Evolutionary conservation across 1,284 basidiomycete species (phyloP).

Genomic region (Microbotryomycetes sp.): DNA sequence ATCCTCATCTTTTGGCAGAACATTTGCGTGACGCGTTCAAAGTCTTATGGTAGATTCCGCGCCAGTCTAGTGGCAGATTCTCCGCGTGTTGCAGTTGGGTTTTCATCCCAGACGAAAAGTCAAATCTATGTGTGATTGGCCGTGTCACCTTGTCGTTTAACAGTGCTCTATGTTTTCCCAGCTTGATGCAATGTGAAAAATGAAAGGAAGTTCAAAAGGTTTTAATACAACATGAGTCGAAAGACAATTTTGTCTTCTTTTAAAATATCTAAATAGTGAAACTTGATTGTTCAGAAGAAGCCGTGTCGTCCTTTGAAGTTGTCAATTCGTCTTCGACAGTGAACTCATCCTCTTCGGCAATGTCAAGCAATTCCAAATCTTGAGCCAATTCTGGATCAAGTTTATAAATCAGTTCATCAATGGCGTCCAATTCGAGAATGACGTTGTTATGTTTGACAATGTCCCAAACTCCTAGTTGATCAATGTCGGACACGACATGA

Average conservation of each 20-base stretch:
- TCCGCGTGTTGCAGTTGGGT: no score
- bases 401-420: slow-evolving; percentile 23
- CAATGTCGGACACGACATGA: slow-evolving; percentile 17
- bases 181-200: no score
- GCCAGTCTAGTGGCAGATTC: no score
- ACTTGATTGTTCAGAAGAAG: background rate
- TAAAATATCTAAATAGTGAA: no score
- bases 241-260: no score
- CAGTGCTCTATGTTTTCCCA: no score
- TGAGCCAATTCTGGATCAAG: slow-evolving; percentile 20
- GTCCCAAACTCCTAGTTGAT: slow-evolving; percentile 27
- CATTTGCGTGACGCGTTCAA: slow-evolving; percentile 18
- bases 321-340: background rate
- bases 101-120: background rate
- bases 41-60: background rate
- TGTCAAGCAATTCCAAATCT: slow-evolving; percentile 7
- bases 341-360: slow-evolving; percentile 13
- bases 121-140: background rate
- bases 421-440: slow-evolving; percentile 27
- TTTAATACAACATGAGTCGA: no score
- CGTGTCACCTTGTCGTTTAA: no score
- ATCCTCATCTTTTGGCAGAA: slow-evolving; percentile 11
- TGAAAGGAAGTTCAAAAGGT: no score
- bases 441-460: slow-evolving; percentile 27
- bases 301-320: background rate